Percentiles rank a stretch among this genome's conserved stretches.
phyloP scores from a whole-genome alignment of 2,329 filamentous ascomycete genomes.

The Cladosporium sp. region DNA sequence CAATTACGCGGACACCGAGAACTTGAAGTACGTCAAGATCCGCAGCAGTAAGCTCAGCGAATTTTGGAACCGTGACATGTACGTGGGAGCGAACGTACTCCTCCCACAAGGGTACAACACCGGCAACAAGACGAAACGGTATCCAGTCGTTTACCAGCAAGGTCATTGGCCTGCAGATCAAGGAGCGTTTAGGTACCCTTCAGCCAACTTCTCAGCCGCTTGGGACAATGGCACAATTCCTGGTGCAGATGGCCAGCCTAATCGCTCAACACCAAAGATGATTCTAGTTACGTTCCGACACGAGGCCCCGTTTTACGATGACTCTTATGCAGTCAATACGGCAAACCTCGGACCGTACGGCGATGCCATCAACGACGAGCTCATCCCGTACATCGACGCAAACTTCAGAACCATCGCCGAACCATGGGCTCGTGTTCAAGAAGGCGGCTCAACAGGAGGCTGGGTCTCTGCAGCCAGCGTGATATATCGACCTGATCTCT shows the following conservation, averaged over 20 bases:
- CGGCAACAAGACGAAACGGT: constrained; percentile 28
- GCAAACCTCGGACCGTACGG: constrained; percentile 38
- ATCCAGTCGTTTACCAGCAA: constrained; percentile 35
- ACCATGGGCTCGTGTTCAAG: constrained; percentile 35
- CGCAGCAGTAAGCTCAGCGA: constrained; percentile 34
- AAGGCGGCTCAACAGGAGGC: constrained; percentile 36
- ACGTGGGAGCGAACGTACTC: constrained; percentile 35
- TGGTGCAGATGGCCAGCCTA: constrained; percentile 23
- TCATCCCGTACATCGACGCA: constrained; percentile 33
- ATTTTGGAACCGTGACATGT: constrained; percentile 35
- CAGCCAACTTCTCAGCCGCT: too few relatives aligned
- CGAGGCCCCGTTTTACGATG: constrained; percentile 36
- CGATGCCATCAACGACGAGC: constrained; percentile 38
- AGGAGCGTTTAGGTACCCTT: too few relatives aligned
- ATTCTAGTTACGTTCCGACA: constrained; percentile 37
- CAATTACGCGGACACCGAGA: constrained; percentile 34
- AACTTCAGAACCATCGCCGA: constrained; percentile 34
- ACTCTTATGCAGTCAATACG: constrained; percentile 38
- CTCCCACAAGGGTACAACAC: constrained; percentile 33
- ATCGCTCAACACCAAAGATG: constrained; percentile 32
- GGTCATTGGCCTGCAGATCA: too few relatives aligned
- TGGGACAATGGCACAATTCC: constrained; percentile 33
- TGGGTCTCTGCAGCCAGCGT: constrained; percentile 35
- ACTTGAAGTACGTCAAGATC: constrained; percentile 35
- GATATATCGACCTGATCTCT: too few relatives aligned